Conservation (phyloP, 148 eudicot genomes). For the Simmondsia chinensis region DNA sequence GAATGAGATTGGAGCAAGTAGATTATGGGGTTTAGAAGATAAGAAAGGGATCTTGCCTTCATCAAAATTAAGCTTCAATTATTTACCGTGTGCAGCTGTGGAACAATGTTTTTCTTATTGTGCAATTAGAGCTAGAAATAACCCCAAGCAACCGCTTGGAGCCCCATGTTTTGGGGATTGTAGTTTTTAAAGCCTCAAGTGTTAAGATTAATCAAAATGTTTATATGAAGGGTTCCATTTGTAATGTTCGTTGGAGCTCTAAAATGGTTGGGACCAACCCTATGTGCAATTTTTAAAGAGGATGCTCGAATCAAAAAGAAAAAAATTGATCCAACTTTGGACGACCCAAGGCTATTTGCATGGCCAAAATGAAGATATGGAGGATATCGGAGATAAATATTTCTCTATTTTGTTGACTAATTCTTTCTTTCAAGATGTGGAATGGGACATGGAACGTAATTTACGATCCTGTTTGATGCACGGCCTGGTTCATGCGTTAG, state of each 20-base stretch:
- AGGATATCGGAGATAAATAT: neutral
- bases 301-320: neutral
- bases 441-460: neutral
- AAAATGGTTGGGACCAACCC: too few species aligned
- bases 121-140: too few species aligned
- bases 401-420: neutral
- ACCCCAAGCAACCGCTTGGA: too few species aligned
- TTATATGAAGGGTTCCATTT: too few species aligned
- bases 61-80: constrained; percentile 6
- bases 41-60: constrained; percentile 14
- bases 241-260: too few species aligned
- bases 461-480: neutral
- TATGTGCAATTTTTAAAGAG: neutral
- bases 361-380: neutral
- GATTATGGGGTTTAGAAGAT: constrained; percentile 9
- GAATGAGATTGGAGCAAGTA: constrained; percentile 9
- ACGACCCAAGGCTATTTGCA: neutral
- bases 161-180: too few species aligned
- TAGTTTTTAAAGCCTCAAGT: too few species aligned
- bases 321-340: constrained; percentile 2
- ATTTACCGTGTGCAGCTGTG: constrained; percentile 3
- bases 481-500: neutral
- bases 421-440: neutral
- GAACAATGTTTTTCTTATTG: too few species aligned
- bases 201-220: too few species aligned